Conservation (phyloP, 768 basidiomycete species). For the Phanerodontia chrysosporium region DNA sequence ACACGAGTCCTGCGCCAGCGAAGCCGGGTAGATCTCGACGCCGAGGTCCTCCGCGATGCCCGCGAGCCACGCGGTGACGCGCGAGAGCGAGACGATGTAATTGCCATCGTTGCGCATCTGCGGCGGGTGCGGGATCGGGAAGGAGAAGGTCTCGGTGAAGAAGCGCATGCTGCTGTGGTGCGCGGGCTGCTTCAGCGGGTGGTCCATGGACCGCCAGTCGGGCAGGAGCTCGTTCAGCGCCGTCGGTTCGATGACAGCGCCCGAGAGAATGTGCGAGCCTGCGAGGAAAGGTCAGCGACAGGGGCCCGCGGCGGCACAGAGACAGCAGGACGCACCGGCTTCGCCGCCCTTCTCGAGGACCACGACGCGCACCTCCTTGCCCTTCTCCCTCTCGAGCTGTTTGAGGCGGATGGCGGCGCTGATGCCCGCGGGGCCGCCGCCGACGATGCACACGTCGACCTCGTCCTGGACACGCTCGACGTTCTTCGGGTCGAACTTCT, state of each 20-base stretch:
- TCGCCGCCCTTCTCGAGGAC: slow-evolving; percentile 94
- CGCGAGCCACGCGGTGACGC: slow-evolving; percentile 86
- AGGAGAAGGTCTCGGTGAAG: slow-evolving; percentile 60
- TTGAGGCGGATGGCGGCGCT: slow-evolving; percentile 95
- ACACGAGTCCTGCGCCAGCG: slow-evolving; percentile 81
- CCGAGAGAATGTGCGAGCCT: slow-evolving; percentile 95
- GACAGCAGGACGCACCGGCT: slow-evolving; percentile 58
- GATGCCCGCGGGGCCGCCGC: slow-evolving; percentile 92
- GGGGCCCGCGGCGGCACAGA: no score
- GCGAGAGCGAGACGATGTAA: slow-evolving; percentile 87
- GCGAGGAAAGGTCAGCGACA: background rate
- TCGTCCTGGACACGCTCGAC: slow-evolving; percentile 85
- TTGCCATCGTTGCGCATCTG: slow-evolving; percentile 96
- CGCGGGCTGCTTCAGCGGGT: slow-evolving; percentile 81
- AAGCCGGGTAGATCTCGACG: slow-evolving; percentile 96
- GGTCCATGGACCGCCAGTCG: slow-evolving; percentile 67
- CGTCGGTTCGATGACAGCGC: slow-evolving; percentile 90
- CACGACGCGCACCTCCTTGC: slow-evolving; percentile 82
- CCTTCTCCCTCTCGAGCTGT: slow-evolving; percentile 80
- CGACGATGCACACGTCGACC: slow-evolving; percentile 96
- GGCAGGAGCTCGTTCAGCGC: slow-evolving; percentile 91
- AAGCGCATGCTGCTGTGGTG: slow-evolving; percentile 81
- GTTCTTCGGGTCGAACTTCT: slow-evolving; percentile 47
- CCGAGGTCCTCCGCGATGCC: slow-evolving; percentile 80
- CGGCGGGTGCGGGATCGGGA: slow-evolving; percentile 92